Conservation (phyloP, 345 rosid species). For the Iberis pinnata region DNA sequence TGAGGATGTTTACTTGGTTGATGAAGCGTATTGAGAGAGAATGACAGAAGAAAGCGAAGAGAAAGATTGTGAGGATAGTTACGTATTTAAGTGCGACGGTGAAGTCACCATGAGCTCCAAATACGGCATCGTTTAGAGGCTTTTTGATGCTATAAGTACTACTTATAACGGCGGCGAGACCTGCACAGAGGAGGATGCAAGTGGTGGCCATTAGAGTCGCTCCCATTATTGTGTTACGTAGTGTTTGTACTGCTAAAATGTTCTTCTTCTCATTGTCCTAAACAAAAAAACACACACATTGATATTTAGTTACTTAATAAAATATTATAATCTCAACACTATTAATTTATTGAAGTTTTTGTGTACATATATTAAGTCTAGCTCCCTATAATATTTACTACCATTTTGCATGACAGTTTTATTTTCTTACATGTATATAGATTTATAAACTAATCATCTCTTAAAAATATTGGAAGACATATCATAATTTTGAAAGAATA, state of each 20-base stretch:
- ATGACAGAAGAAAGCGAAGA: slow-evolving; percentile 86
- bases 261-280: slow-evolving; percentile 98
- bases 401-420: not conserved
- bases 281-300: not conserved
- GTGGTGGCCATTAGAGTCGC: slow-evolving; percentile 94
- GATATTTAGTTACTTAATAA: not conserved
- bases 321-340: too few species aligned
- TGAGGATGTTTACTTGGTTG: slow-evolving; percentile 79
- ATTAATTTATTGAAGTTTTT: too few species aligned
- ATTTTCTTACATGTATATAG: not conserved
- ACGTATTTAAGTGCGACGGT: slow-evolving; percentile 78
- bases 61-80: slow-evolving; percentile 54
- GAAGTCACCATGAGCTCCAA: slow-evolving; percentile 87
- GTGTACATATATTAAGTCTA: too few species aligned
- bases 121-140: slow-evolving; percentile 63
- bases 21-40: slow-evolving; percentile 68
- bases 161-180: slow-evolving; percentile 81
- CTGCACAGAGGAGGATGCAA: slow-evolving; percentile 74
- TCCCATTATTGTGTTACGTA: slow-evolving; percentile 90
- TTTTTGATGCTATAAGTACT: slow-evolving; percentile 87
- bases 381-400: too few species aligned
- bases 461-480: too few species aligned
- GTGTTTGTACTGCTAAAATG: slow-evolving; percentile 78
- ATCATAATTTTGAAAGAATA: not conserved
- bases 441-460: not conserved